Evolutionary conservation across 1,284 basidiomycete species (phyloP).

Genomic region (Pulchroboletus neoregius): DNA sequence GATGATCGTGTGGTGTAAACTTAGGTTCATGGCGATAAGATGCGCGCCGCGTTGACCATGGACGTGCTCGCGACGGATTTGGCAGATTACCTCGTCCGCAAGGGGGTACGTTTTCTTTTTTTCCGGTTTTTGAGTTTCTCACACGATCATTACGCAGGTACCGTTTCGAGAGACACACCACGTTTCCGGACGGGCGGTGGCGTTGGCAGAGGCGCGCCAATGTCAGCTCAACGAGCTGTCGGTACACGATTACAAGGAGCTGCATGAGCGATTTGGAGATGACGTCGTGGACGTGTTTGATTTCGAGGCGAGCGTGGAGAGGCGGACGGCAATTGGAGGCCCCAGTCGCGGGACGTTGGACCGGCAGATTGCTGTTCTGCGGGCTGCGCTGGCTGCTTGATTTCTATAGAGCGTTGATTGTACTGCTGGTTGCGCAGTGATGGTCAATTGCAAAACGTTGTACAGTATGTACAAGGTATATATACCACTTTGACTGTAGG

Average conservation of each 20-base stretch:
- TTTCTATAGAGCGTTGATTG: not conserved
- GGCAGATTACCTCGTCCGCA: constrained; percentile 96
- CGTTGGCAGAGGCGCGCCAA: constrained; percentile 81
- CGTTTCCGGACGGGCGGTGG: constrained; percentile 93
- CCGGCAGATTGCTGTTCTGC: constrained; percentile 76
- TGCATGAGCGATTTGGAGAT: constrained; percentile 77
- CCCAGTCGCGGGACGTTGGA: constrained; percentile 83
- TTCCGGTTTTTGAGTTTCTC: not conserved
- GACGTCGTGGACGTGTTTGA: constrained; percentile 84
- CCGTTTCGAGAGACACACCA: constrained; percentile 99
- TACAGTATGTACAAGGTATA: too few relatives aligned
- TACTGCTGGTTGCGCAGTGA: too few relatives aligned
- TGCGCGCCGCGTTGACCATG: constrained; percentile 88
- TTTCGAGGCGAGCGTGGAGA: constrained; percentile 95
- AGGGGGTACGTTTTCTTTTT: constrained; percentile 71
- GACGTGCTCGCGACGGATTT: constrained; percentile 97
- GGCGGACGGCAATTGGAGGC: constrained; percentile 89
- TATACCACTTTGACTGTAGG: too few relatives aligned
- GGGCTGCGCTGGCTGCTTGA: constrained; percentile 31
- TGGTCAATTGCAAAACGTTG: too few relatives aligned
- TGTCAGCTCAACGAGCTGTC: constrained; percentile 82
- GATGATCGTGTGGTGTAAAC: not conserved
- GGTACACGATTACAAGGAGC: constrained; percentile 71
- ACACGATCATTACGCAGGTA: constrained; percentile 42
- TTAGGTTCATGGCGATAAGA: constrained; percentile 85